Percentiles rank a stretch among this genome's conserved stretches.
phyloP scores from a whole-genome alignment of 2,329 filamentous ascomycete species.

The Penicillium sp. region DNA sequence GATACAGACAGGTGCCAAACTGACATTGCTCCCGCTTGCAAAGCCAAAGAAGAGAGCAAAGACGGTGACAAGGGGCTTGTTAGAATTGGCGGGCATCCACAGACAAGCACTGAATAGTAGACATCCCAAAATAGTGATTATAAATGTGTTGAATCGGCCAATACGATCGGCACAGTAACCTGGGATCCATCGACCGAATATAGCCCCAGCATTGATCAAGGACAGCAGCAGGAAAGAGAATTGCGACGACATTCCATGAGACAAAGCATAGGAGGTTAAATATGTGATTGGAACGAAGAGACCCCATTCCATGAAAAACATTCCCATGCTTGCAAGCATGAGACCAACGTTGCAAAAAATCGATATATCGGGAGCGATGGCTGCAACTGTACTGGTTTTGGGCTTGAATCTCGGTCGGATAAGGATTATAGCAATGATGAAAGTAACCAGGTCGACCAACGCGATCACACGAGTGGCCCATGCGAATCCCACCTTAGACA shows the following conservation, averaged over 20 bases:
- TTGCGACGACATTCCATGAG: constrained; percentile 11
- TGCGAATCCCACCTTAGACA: constrained; percentile 35
- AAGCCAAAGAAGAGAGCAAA: constrained; percentile 77
- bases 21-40: constrained; percentile 72
- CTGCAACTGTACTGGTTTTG: constrained; percentile 10
- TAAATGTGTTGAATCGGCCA: constrained; percentile 26
- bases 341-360: constrained; percentile 21
- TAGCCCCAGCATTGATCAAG: constrained; percentile 28
- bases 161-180: constrained; percentile 29
- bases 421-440: constrained; percentile 26
- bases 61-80: constrained; percentile 29
- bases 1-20: constrained; percentile 75
- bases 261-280: constrained; percentile 26
- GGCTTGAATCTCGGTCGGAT: constrained; percentile 15
- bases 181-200: constrained; percentile 27
- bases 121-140: neutral
- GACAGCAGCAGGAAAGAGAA: constrained; percentile 30
- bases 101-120: neutral
- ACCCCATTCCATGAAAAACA: constrained; percentile 29
- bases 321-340: constrained; percentile 21
- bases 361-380: constrained; percentile 22
- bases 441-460: constrained; percentile 37
- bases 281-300: constrained; percentile 32
- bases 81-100: neutral
- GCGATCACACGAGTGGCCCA: constrained; percentile 45